Conservation (phyloP, 2,329 filamentous ascomycete genomes). For the Gaeumannomyces sp. region DNA sequence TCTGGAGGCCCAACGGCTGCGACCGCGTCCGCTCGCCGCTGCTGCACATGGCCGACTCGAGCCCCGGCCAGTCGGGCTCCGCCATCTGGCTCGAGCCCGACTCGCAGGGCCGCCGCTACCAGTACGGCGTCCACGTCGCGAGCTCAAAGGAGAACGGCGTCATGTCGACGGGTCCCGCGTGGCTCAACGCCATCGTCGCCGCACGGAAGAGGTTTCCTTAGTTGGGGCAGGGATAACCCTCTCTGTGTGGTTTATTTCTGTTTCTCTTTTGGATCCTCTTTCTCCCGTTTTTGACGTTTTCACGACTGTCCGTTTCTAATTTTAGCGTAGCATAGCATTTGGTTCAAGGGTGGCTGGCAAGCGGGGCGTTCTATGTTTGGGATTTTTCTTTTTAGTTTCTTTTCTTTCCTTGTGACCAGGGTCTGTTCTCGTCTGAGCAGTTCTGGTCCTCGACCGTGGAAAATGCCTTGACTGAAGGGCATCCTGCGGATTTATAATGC, state of each 20-base stretch:
- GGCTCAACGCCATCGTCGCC: conserved; percentile 3
- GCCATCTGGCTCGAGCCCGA: neutral
- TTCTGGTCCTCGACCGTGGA: too few species aligned
- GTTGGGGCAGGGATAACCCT: neutral
- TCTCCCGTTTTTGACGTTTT: neutral
- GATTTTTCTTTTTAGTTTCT: too few species aligned
- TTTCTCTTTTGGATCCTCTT: neutral
- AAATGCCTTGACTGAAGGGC: too few species aligned
- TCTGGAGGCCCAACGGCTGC: neutral
- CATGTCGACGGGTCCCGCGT: conserved; percentile 2
- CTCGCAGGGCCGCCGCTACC: neutral
- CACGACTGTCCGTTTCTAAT: neutral
- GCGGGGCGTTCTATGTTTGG: neutral
- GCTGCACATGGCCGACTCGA: neutral
- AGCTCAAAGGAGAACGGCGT: neutral
- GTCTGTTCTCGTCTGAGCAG: too few species aligned
- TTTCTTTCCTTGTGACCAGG: neutral
- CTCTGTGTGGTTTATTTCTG: too few species aligned
- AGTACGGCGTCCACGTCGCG: conserved; percentile 1
- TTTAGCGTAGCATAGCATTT: neutral
- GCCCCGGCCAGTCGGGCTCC: conserved; percentile 6
- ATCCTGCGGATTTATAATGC: neutral
- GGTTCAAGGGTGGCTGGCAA: neutral
- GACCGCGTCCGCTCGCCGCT: neutral
- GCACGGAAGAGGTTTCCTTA: conserved; percentile 3